Evolutionary conservation across 2,329 filamentous ascomycete genomes (phyloP).

Genomic region (Phialophora expanda): DNA sequence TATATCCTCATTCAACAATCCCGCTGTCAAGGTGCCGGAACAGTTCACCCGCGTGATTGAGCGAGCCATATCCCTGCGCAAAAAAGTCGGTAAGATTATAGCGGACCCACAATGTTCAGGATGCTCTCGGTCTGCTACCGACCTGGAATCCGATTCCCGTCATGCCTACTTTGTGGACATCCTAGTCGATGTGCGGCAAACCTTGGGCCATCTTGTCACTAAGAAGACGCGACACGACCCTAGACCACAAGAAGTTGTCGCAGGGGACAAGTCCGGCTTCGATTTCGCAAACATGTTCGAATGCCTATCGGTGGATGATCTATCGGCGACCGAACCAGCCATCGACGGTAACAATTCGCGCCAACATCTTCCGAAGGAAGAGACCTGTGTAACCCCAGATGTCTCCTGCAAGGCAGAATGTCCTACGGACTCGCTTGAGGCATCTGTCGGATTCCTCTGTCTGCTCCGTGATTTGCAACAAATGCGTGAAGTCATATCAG

Average conservation of each 20-base stretch:
- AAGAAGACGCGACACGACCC: not conserved
- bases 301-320: not conserved
- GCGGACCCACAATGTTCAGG: not conserved
- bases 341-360: not conserved
- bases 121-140: not conserved
- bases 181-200: not conserved
- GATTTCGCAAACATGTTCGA: not conserved
- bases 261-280: not conserved
- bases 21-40: not conserved
- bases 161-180: not conserved
- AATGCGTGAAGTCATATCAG: not conserved
- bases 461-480: not conserved
- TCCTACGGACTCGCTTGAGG: not conserved
- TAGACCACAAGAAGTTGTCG: not conserved
- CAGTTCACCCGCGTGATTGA: not conserved
- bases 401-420: not conserved
- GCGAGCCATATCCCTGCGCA: not conserved
- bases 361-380: not conserved
- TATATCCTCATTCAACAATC: not conserved
- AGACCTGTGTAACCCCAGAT: not conserved
- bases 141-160: not conserved
- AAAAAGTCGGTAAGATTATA: not conserved
- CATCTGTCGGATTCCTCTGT: not conserved
- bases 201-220: not conserved
- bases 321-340: not conserved